Evolutionary conservation across 1,139 yeast species (phyloP), one percentile per base, ranked within the genome.

Genomic region (Lizanozyma gosingica): DNA sequence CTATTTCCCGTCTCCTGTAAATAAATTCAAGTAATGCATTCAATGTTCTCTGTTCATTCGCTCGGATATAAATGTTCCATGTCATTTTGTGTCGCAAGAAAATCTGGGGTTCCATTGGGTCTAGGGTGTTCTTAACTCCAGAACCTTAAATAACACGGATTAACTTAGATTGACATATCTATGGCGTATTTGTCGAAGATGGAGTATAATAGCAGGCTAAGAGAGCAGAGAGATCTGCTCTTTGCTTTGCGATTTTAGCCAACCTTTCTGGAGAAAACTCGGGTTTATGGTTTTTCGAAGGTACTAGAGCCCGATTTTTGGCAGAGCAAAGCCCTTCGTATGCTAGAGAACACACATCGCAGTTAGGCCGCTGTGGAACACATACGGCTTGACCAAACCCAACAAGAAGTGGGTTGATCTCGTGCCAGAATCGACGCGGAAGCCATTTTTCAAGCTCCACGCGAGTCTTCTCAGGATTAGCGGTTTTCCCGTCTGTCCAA

Each of bases 341-440:
- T 1, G 78, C 76, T 41, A 85, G 58, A 1, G 75, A 56, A 51
- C 97, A 90, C n/a, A 80, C 52, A 50, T 80, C 90, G 58, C 97
- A 90, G 46, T 82, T 73, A 36, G 77, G 63, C 2, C 80, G 78
- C 39, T 82, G 69, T 0, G 96, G 86, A 2, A 80, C 74, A 56
- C 97, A 90, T 2, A 90, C 72, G 1, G 80, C 80, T 58, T 90
- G 98, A 8, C 97, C 97, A 66, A 88, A 90, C 3, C 97, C 97
- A 3, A 90, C 97, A 14, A 90, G 59, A 16, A 83, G 59, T 0
- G 95, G 95, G 54, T 90, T 90, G 22, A 92, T 78, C 42, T 85
- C 94, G 4, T 69, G 64, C 98, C 98, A 90, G 39, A 76, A 68
- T 35, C 76, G 75, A 39, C 54, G 59, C 0, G 95, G 94, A 11